Base-by-base conservation (phyloP, 2,329 filamentous ascomycete species). In the Geosmithia putterillii region DNA sequence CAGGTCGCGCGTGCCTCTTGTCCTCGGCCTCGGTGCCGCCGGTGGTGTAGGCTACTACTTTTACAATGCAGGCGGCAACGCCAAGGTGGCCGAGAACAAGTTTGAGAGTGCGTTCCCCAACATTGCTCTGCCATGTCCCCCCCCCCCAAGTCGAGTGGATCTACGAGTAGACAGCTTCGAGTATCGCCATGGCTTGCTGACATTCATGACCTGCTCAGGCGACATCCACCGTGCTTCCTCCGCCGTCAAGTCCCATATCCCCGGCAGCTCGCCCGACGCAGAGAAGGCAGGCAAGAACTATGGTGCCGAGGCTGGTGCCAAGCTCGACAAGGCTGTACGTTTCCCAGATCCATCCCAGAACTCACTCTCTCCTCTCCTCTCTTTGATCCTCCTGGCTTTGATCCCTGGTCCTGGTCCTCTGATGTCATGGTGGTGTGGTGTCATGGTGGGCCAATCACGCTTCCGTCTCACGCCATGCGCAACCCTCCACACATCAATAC, bases 21-120 rank as follows among this genome's bases (percentile, higher is more conserved):
- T 69, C 53, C 57, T 82, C 53, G 83, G 81, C 53, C 64, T 79
- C 51, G 75, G 71, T 46, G 79, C 76, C 50, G 81, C 74, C 25
- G 77, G 76, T 54, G 83, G 79, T 50, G 68, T 80, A 46, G 87
- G 84, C 38, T 96, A 95, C 73, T 96, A 96, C 70, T 75, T 96
- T 49, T 98, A 94, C 72, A 73, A 67, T 42, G 83, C 89, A 15
- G 90, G 90, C 48, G 89, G 90, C 45, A 76, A 79, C 61, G 73
- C 86, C 42, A 86, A 83, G 63, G 79, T 75, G 41, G 90, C 89
- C n/a, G 79, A 88, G 73, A 85, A 90, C 71, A 73, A 92, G 62
- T 74, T 85, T 52, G 85, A 95, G 70, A 76, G 90, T 95, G 67
- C 39, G 79, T 48, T 15, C 20, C 14, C 40, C 21, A 15, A 42